Percentiles rank a stretch among this genome's conserved stretches.
Evolutionary conservation across 768 basidiomycete genomes (phyloP).

Genomic region (Phlegmacium glaucopus): DNA sequence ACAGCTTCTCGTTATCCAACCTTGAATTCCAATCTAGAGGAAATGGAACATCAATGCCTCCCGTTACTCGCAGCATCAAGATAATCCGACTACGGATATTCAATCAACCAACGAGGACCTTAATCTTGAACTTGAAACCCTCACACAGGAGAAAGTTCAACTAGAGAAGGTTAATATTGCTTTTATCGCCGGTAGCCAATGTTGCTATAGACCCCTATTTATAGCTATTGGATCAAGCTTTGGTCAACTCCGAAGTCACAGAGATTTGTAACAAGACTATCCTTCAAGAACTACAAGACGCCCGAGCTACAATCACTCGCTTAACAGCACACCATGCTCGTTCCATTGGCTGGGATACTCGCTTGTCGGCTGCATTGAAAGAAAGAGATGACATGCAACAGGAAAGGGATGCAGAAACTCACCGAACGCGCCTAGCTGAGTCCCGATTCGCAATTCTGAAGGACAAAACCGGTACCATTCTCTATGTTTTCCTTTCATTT

Average conservation of each 20-base stretch:
- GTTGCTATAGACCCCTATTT: neutral
- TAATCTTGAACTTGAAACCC: slow-evolving; percentile 28
- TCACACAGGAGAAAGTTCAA: slow-evolving; percentile 55
- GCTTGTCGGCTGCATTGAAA: slow-evolving; percentile 58
- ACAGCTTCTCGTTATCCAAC: slow-evolving; percentile 1
- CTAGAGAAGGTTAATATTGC: slow-evolving; percentile 51
- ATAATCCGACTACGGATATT: slow-evolving; percentile 11
- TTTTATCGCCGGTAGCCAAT: slow-evolving; percentile 4
- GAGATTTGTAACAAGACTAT: slow-evolving; percentile 77
- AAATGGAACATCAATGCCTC: too few relatives aligned
- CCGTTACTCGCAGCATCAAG: neutral
- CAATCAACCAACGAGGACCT: slow-evolving; percentile 13
- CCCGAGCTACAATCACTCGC: slow-evolving; percentile 61
- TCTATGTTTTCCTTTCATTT: neutral
- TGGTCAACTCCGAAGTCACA: slow-evolving; percentile 77
- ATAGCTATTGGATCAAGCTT: slow-evolving; percentile 74
- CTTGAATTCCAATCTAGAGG: neutral
- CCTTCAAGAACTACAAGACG: slow-evolving; percentile 71
- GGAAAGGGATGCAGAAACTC: slow-evolving; percentile 70
- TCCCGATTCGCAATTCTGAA: slow-evolving; percentile 58
- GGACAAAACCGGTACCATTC: slow-evolving; percentile 58
- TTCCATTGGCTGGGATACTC: slow-evolving; percentile 67
- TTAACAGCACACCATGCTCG: slow-evolving; percentile 68
- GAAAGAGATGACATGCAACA: slow-evolving; percentile 84
- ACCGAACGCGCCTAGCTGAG: slow-evolving; percentile 68